Conservation (phyloP, 306 rosid species). For the peach (Prunus persica) region Prunus_persica_NCBIv2 NC_034012.1:9063501-9064000, state of each 20-base stretch:
- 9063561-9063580: conserved; percentile 66
- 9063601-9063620: conserved; percentile 10
- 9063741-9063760: no score
- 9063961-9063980: not conserved
- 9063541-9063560: conserved; percentile 3
- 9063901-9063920: conserved; percentile 50
- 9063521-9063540: conserved; percentile 26
- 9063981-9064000: not conserved
- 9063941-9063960: conserved; percentile 21
- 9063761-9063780: no score
- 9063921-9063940: conserved; percentile 20
- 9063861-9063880: conserved; percentile 35
- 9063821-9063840: no score
- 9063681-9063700: not conserved
- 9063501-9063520: conserved; percentile 28
- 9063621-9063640: not conserved
- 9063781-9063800: no score
- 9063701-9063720: not conserved
- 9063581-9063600: conserved; percentile 43
- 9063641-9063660: not conserved
- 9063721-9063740: no score
- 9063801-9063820: no score
- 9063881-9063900: conserved; percentile 31
- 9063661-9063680: not conserved
- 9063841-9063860: not conserved